Conservation (phyloP, 495 filamentous ascomycete species). For the Ramalina intermedia region DNA sequence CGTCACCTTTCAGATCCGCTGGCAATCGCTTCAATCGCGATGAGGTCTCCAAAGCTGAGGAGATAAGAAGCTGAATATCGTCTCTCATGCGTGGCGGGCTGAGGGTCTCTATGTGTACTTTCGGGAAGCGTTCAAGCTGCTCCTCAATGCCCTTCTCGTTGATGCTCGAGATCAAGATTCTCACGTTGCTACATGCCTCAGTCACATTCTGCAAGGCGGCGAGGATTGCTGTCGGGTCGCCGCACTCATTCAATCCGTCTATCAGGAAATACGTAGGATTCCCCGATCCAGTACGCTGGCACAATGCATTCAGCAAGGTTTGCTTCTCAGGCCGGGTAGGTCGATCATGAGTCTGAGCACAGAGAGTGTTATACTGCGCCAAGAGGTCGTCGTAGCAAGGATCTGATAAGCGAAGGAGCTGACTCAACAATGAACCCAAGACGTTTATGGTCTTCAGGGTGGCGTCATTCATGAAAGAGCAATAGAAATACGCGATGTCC, state of each 20-base stretch:
- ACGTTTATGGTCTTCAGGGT: background rate
- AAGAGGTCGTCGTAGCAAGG: background rate
- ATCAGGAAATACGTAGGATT: background rate
- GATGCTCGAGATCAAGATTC: constrained; percentile 7
- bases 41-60: background rate
- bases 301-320: background rate
- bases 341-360: background rate
- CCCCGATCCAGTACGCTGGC: background rate
- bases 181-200: background rate
- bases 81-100: background rate
- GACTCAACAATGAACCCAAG: constrained; percentile 4
- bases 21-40: background rate
- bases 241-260: constrained; percentile 9
- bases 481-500: constrained; percentile 9
- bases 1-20: background rate
- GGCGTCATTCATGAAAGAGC: constrained; percentile 7
- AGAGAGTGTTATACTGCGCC: background rate
- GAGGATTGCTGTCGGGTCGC: constrained; percentile 3
- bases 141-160: constrained; percentile 7
- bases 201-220: background rate
- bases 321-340: background rate
- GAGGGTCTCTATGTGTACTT: background rate
- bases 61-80: constrained; percentile 2
- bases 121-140: constrained; percentile 2
- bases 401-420: background rate